Conservation (phyloP, 441 rosid species). For the Theobroma grandiflorum region DNA sequence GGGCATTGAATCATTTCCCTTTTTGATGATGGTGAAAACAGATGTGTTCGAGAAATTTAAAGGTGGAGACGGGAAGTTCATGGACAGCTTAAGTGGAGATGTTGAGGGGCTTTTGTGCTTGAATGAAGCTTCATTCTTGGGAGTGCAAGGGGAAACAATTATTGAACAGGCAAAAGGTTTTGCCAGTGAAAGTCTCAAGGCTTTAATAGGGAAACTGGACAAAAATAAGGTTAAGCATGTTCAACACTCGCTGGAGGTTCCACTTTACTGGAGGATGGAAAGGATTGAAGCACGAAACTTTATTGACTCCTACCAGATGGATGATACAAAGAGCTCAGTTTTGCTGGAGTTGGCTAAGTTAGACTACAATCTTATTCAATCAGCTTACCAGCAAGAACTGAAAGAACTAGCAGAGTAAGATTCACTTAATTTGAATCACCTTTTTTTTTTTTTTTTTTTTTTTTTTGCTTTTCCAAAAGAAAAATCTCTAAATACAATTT, state of each 20-base stretch:
- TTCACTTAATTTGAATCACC: background rate
- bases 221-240: conserved; percentile 7
- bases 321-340: background rate
- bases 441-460: too few species aligned
- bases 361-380: conserved; percentile 19
- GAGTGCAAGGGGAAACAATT: background rate
- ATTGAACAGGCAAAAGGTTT: conserved; percentile 21
- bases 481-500: background rate
- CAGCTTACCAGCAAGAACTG: conserved; percentile 17
- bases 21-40: conserved; percentile 3
- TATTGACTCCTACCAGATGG: background rate
- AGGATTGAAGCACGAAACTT: conserved; percentile 14
- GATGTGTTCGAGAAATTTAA: conserved; percentile 34
- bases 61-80: conserved; percentile 27
- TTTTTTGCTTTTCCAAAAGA: too few species aligned
- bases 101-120: conserved; percentile 10
- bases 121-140: conserved; percentile 20
- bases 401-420: conserved; percentile 15
- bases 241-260: conserved; percentile 1
- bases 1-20: background rate
- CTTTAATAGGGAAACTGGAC: background rate
- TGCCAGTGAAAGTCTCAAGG: background rate
- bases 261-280: conserved; percentile 21
- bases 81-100: background rate
- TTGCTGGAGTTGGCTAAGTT: conserved; percentile 22